A percentile compares a stretch with the other conserved stretches of the same genome.
phyloP scores from a whole-genome alignment of 2,329 filamentous ascomycete species.

The Penicillium sp. region DNA sequence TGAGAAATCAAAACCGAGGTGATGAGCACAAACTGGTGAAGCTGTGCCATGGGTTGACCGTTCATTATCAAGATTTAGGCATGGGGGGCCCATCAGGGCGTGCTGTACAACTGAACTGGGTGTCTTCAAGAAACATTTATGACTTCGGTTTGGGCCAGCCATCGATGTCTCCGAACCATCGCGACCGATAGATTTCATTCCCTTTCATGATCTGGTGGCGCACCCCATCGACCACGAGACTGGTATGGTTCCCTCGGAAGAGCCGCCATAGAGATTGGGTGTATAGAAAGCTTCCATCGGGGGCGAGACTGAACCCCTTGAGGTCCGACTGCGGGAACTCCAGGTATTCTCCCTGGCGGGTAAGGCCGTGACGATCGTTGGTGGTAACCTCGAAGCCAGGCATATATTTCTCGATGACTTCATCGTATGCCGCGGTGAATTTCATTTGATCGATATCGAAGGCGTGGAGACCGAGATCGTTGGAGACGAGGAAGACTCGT shows the following conservation, averaged over 20 bases:
- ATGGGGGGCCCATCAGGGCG: not conserved
- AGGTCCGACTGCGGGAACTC: slow-evolving; percentile 25
- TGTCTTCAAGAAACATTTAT: not conserved
- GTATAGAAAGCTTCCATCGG: slow-evolving; percentile 25
- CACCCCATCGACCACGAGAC: slow-evolving; percentile 19
- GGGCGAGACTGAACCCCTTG: slow-evolving; percentile 26
- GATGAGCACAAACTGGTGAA: not conserved
- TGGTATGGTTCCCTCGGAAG: slow-evolving; percentile 23
- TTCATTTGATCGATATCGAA: slow-evolving; percentile 22
- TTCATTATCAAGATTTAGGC: not conserved
- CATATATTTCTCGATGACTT: slow-evolving; percentile 21
- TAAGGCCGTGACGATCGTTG: slow-evolving; percentile 20
- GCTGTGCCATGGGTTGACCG: not conserved
- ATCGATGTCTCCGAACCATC: slow-evolving; percentile 25
- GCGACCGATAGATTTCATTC: slow-evolving; percentile 28
- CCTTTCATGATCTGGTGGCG: slow-evolving; percentile 21
- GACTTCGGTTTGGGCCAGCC: slow-evolving; percentile 26
- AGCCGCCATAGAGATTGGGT: slow-evolving; percentile 23
- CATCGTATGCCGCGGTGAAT: slow-evolving; percentile 14
- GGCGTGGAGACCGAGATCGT: slow-evolving; percentile 22
- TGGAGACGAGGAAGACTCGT: slow-evolving; percentile 23
- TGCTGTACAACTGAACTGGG: not conserved
- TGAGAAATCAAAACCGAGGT: not conserved
- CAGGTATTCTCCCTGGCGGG: slow-evolving; percentile 16
- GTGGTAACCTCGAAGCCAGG: slow-evolving; percentile 25